phyloP scores from a whole-genome alignment of 2,329 filamentous ascomycete species.

The Didymella pomorum region DNA sequence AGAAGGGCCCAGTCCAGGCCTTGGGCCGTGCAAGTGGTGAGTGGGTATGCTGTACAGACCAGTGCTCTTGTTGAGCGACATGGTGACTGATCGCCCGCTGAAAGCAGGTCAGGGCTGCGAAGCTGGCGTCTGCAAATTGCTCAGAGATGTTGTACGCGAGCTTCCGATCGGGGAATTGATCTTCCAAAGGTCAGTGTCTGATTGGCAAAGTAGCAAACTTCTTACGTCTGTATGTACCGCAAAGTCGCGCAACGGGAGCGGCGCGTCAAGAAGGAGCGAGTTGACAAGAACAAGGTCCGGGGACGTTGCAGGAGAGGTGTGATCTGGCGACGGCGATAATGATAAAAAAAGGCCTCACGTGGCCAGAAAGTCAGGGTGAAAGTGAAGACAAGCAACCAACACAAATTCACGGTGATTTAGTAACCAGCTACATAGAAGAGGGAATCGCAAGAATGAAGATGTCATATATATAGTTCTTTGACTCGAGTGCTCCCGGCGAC shows the following conservation, averaged over 20 bases:
- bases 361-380: conserved; percentile 13
- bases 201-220: not conserved
- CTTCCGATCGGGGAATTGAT: not conserved
- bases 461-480: not conserved
- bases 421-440: not conserved
- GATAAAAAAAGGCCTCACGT: conserved; percentile 7
- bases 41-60: conserved; percentile 38
- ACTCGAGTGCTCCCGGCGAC: not conserved
- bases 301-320: not conserved
- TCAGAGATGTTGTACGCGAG: not conserved
- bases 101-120: not conserved
- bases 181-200: not conserved
- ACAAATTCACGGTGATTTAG: not conserved
- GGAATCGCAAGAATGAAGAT: no score
- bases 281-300: not conserved
- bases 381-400: conserved; percentile 1
- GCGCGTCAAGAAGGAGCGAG: not conserved
- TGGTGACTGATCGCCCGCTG: not conserved
- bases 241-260: not conserved
- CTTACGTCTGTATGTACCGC: not conserved
- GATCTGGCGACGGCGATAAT: not conserved
- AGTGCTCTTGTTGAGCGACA: conserved; percentile 14
- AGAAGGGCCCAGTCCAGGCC: conserved; percentile 9
- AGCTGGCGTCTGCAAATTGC: no score
- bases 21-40: conserved; percentile 29